Base-by-base conservation (phyloP, 106 monocot genomes). In the Vanilla planifolia region DNA sequence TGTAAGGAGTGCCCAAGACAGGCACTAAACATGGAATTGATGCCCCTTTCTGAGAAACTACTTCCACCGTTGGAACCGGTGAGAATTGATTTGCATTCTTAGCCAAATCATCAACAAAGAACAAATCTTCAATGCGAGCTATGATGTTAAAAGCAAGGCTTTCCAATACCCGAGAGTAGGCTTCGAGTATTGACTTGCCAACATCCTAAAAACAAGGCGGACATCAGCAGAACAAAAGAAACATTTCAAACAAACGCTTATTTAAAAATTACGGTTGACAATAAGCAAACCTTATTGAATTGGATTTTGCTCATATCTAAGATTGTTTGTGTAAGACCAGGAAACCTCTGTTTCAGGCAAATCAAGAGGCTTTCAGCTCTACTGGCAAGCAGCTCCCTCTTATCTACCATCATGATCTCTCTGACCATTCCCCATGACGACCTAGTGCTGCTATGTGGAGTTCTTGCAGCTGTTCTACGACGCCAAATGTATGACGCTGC, bases 271-370 rank as follows among this genome's bases (percentile, higher is more conserved):
- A n/a, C n/a, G n/a, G n/a, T n/a, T n/a, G n/a, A n/a, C n/a, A n/a
- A n/a, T n/a, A 39, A 3, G 3, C 30, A 20, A 59, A 86, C 94
- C 94, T 89, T 95, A 71, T 89, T 89, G 64, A 62, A 85, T 59
- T 95, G 94, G 21, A 95, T 89, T 67, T 95, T 95, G 83, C 83
- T 73, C 83, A 78, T 89, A 47, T 95, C 94, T 59, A 95, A 52
- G 5, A 71, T 73, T 19, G 94, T 95, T 62, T 95, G 94, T 6
- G 94, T 89, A 15, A 95, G 80, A 15, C 78, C 79, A 19, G 94
- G 94, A 55, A 89, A 95, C 62, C 83, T 73, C 55, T 95, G 94
- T 71, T 95, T 95, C 75, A 95, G 62, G 66, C 83, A 95, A 15
- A 89, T 57, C 46, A 95, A 51, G 62, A 95, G 75, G 23, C 73